phyloP scores from a whole-genome alignment of 2,329 filamentous ascomycete genomes.

The Colletotrichum navitas region DNA sequence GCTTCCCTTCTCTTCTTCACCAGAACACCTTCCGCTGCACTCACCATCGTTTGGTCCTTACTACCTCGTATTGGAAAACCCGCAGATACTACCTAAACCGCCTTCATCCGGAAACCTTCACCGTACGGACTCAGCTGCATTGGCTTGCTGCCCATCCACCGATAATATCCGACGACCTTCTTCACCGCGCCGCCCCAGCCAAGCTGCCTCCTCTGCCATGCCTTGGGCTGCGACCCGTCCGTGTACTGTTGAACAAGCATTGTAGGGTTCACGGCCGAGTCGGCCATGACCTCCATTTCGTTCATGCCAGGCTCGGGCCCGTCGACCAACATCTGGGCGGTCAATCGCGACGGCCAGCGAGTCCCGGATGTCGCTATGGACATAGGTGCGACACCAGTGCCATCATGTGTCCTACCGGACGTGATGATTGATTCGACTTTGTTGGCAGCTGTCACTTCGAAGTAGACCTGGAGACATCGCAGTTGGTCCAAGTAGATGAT shows the following conservation, averaged over 20 bases:
- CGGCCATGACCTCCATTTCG: constrained; percentile 42
- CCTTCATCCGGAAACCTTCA: constrained; percentile 37
- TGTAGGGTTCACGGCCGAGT: constrained; percentile 44
- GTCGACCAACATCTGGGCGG: constrained; percentile 42
- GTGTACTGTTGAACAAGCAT: constrained; percentile 49
- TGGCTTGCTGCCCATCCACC: constrained; percentile 39
- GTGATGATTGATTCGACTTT: constrained; percentile 42
- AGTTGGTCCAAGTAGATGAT: constrained; percentile 64
- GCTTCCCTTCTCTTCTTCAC: not conserved
- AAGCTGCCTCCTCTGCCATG: constrained; percentile 58
- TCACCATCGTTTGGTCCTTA: not conserved
- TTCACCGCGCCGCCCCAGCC: constrained; percentile 62
- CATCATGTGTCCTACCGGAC: not conserved
- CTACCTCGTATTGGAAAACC: not conserved
- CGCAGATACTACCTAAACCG: constrained; percentile 6
- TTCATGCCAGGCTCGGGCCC: constrained; percentile 32
- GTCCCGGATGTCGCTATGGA: constrained; percentile 48
- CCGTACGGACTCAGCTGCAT: constrained; percentile 34
- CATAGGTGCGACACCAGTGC: not conserved
- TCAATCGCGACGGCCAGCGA: constrained; percentile 24
- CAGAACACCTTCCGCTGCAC: not conserved
- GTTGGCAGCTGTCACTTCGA: constrained; percentile 54
- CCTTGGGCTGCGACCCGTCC: constrained; percentile 49
- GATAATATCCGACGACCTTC: constrained; percentile 55
- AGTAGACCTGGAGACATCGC: constrained; percentile 60